Base-by-base conservation (phyloP, 1,284 basidiomycete genomes). In the Trichosporon ovoides region DNA sequence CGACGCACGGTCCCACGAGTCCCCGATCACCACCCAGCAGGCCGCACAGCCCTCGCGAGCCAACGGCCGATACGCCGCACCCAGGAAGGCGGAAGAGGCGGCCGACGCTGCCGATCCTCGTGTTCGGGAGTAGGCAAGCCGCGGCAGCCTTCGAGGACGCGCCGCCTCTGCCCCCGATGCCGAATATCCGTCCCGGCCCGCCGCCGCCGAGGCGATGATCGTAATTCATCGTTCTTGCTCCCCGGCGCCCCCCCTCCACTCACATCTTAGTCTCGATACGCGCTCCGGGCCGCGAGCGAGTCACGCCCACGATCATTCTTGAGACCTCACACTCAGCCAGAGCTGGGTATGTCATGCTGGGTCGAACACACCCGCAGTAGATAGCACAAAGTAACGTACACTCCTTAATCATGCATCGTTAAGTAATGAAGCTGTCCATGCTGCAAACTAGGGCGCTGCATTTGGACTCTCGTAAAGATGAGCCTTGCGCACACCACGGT, bases 131-230 rank as follows among this genome's bases (percentile, higher is more conserved):
- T 0, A 33, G 54, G 18, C 40, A 36, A 24, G 22, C 33, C 3
- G 24, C 43, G 22, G 60, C 55, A 4, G 50, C 60, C 6, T 48
- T 16, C 24, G 22, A 48, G 14, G 43, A 48, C 7, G 58, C 63
- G 16, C 58, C 64, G 4, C 58, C 65, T 0, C 46, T 55, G 7
- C 55, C 50, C 7, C 61, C 52, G 22, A 59, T 56, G 40, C 56
- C 38, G 58, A 28, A 36, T 5, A 4, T 37, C 6, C n/a, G n/a
- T n/a, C n/a, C n/a, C n/a, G n/a, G n/a, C n/a, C n/a, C n/a, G n/a
- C 53, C 38, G 40, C 62, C 38, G 40, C 58, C 57, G 10, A n/a
- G n/a, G n/a, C n/a, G n/a, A n/a, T n/a, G n/a, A n/a, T n/a, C n/a
- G n/a, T n/a, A n/a, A n/a, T n/a, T n/a, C n/a, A n/a, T n/a, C n/a